Evolutionary conservation across 352 stramenopile species (phyloP).

Genomic region (Phytophthora quininea): DNA sequence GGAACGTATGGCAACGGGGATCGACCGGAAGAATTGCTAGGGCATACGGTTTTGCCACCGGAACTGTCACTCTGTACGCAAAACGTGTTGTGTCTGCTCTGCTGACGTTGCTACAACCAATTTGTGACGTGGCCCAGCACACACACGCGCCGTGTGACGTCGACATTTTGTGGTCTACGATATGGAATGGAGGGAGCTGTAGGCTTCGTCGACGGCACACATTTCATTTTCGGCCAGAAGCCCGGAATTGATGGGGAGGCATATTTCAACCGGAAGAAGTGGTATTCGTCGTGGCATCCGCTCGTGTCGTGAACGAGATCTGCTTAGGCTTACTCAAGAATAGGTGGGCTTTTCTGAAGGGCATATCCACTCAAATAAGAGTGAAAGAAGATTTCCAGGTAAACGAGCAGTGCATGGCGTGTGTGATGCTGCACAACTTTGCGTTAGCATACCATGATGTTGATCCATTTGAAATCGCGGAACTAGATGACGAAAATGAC

Average conservation of each 20-base stretch:
- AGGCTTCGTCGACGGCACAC: constrained; percentile 7
- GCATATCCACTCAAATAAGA: constrained; percentile 4
- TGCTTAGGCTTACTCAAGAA: constrained; percentile 13
- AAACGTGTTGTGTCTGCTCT: not conserved
- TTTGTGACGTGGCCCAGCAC: constrained; percentile 2
- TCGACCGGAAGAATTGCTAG: too few species aligned
- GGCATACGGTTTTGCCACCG: too few species aligned
- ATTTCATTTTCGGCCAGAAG: constrained; percentile 5
- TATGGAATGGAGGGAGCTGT: constrained; percentile 8
- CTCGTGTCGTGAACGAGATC: constrained; percentile 15
- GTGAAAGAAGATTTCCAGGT: constrained; percentile 2
- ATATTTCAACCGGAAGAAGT: constrained; percentile 3
- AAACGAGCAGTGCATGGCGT: constrained; percentile 8
- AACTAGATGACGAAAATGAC: not conserved
- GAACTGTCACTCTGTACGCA: too few species aligned
- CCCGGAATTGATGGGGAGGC: constrained; percentile 3
- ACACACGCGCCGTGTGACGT: not conserved
- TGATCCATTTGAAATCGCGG: not conserved
- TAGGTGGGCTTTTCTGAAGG: constrained; percentile 8
- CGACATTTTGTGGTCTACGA: not conserved
- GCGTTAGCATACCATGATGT: not conserved
- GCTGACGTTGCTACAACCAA: not conserved
- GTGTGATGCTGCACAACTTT: not conserved
- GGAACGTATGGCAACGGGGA: too few species aligned
- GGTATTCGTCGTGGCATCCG: not conserved